Conservation (phyloP, 352 stramenopile species). For the Aphanomyces cochlioides region DNA sequence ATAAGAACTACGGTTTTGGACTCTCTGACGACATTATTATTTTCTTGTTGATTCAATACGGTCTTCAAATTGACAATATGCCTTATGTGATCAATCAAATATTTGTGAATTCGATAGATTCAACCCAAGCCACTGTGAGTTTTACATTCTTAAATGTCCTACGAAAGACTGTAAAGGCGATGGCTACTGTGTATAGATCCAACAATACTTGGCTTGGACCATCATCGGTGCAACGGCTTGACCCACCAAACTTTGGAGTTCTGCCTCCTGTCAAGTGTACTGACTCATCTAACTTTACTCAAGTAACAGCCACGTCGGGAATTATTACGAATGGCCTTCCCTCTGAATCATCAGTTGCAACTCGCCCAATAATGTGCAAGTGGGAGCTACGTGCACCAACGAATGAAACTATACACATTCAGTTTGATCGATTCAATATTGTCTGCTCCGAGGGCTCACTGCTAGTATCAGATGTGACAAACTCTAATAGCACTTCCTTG, state of each 20-base stretch:
- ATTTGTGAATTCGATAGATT: conserved; percentile 13
- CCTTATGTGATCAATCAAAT: conserved; percentile 9
- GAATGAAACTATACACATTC: conserved; percentile 8
- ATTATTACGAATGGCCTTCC: background rate
- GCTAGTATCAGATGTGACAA: background rate
- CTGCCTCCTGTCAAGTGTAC: no score
- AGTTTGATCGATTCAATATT: conserved; percentile 15
- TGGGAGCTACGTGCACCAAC: conserved; percentile 1
- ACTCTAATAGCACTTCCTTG: background rate
- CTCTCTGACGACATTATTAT: background rate
- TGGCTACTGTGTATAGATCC: background rate
- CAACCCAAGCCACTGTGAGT: background rate
- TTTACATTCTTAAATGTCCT: conserved; percentile 10
- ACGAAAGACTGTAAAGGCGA: background rate
- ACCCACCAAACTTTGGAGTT: background rate
- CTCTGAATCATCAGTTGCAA: background rate
- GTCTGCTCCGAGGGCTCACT: conserved; percentile 15
- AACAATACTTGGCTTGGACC: conserved; percentile 17
- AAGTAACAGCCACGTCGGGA: background rate
- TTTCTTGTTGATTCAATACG: background rate
- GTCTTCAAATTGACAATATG: background rate
- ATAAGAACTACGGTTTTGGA: background rate
- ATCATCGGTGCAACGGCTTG: background rate
- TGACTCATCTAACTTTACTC: no score
- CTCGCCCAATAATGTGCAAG: conserved; percentile 1